These are phyloP conservation scores for Auricularia sp. DNA, from an alignment of 768 basidiomycete genomes.

Conservation along the genomic window DNA sequence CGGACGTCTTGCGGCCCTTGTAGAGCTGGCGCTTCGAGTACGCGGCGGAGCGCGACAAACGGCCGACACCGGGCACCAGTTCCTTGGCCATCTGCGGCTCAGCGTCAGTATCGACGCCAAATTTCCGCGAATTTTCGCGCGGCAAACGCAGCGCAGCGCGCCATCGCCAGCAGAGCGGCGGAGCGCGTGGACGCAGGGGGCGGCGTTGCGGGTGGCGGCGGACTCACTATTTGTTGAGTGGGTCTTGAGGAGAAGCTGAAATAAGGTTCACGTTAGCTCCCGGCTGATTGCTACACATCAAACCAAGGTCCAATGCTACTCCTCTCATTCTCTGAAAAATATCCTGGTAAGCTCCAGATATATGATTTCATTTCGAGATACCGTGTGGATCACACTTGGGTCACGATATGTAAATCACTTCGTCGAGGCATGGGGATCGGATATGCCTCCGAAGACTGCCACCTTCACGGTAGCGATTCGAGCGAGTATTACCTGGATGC, in stretches of 20 bases:
- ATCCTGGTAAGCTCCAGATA: no score
- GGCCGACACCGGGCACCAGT: constrained; percentile 71
- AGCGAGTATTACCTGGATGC: no score
- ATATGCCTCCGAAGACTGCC: no score
- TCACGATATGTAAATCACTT: no score
- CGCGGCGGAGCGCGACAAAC: constrained; percentile 75
- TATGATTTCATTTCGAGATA: no score
- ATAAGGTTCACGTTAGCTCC: background rate
- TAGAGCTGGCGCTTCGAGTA: constrained; percentile 70
- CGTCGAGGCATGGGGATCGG: no score
- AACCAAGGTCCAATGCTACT: no score
- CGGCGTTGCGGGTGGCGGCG: background rate
- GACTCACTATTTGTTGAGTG: background rate
- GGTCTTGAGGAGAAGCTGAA: background rate
- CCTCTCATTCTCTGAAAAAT: no score
- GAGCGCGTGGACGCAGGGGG: background rate
- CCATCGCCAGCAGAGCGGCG: background rate
- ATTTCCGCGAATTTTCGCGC: background rate
- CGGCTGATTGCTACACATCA: no score
- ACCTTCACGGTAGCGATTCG: no score
- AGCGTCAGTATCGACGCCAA: background rate
- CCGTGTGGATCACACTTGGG: no score
- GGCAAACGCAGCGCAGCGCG: background rate
- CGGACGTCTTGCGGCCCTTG: constrained; percentile 76
- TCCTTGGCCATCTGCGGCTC: constrained; percentile 68